These are phyloP conservation scores for Penicillium sumatraense DNA, from an alignment of 2,329 filamentous ascomycete species.

Conservation along the genomic window DNA sequence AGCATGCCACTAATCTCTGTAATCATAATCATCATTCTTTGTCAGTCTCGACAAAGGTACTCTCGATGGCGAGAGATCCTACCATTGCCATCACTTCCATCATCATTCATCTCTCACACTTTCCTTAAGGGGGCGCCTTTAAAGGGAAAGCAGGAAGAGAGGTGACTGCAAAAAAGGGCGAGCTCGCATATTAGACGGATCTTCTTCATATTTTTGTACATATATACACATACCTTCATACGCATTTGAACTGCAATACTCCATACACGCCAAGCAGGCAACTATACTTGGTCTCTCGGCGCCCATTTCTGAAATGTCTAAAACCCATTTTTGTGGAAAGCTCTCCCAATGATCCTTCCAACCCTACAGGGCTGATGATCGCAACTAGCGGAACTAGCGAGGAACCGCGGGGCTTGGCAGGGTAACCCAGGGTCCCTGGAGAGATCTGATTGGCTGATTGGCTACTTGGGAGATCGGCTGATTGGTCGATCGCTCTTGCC, in stretches of 20 bases:
- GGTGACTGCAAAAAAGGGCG: slow-evolving; percentile 1
- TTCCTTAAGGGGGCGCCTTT: slow-evolving; percentile 16
- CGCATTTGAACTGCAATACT: not conserved
- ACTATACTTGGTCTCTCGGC: not conserved
- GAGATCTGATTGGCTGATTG: too few relatives aligned
- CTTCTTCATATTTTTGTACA: slow-evolving; percentile 6
- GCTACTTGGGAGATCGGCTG: too few relatives aligned
- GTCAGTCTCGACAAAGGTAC: slow-evolving; percentile 8
- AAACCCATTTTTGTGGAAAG: not conserved
- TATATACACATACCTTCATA: not conserved
- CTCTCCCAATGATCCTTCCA: not conserved
- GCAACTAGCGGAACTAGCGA: not conserved
- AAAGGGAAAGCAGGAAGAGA: not conserved
- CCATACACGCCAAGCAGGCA: slow-evolving; percentile 4
- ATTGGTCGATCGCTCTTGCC: not conserved
- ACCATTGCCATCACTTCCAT: slow-evolving; percentile 19
- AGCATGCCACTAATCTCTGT: slow-evolving; percentile 18
- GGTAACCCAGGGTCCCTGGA: too few relatives aligned
- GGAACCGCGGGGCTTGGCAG: not conserved
- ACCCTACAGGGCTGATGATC: slow-evolving; percentile 7
- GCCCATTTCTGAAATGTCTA: not conserved
- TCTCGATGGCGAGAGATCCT: slow-evolving; percentile 3
- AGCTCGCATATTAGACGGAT: slow-evolving; percentile 15
- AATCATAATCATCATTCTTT: slow-evolving; percentile 26
- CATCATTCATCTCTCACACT: too few relatives aligned